Base-by-base conservation (phyloP, 306 rosid genomes). In the Canavalia gladiata region DNA sequence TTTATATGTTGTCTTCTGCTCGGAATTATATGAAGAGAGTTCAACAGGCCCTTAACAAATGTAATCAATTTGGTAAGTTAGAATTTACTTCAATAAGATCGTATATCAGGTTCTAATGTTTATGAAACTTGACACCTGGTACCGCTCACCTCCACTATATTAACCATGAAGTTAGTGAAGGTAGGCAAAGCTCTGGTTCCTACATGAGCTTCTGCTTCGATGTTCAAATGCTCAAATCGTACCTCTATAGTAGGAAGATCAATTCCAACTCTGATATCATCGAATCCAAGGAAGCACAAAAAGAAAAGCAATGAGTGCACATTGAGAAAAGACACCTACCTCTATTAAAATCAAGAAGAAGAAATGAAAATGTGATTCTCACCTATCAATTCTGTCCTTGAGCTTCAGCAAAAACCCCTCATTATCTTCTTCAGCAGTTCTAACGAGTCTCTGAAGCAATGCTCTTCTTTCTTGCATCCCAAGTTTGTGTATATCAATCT, bases 171-270 rank as follows among this genome's bases (percentile, higher is more conserved):
- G 83, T 93, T 91, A 43, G 89, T 58, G 65, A 93, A 73, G 2
- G 97, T 88, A 33, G 96, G 97, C 18, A 91, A 84, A 25, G 90
- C 90, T 74, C 94, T 91, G 79, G 87, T 79, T 83, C 97, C 96
- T 51, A 90, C 89, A 75, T 75, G 88, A 76, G 86, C 91, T 84
- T 93, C 90, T 46, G 97, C 97, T 82, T 93, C 96, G 1, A 93
- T 85, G 49, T 86, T 86, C 75, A 93, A 41, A 75, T 86, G 86
- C 86, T 89, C 90, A 66, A 84, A 91, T 74, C 92, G 87, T 77
- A 89, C 92, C 79, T 93, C 92, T 76, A 91, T 91, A 5, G 94
- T 89, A 39, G 97, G 97, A 76, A 93, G 58, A 43, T 88, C 86
- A 50, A 91, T 87, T 68, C 94, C 94, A 87, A 90, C 94, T 71